These are phyloP conservation scores for Prunus salicina DNA, from an alignment of 306 rosid species.

Conservation along the genomic window DNA sequence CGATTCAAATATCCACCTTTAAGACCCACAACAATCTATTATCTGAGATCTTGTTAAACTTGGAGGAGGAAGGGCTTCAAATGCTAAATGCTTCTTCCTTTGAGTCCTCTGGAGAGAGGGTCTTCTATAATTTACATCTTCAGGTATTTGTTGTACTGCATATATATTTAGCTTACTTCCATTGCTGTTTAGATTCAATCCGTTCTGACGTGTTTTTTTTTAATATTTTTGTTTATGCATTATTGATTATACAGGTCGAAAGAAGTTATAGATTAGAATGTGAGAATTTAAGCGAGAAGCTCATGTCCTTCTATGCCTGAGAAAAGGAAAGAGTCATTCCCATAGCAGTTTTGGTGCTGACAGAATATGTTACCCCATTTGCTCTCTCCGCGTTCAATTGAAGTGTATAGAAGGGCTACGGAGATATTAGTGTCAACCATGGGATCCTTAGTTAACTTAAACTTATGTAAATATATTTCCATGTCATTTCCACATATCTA, in stretches of 20 bases:
- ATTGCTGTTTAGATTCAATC: too few relatives aligned
- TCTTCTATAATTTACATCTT: slow-evolving; percentile 55
- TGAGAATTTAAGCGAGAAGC: slow-evolving; percentile 11
- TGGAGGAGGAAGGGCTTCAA: slow-evolving; percentile 49
- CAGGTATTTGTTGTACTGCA: slow-evolving; percentile 24
- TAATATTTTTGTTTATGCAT: too few relatives aligned
- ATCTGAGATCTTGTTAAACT: slow-evolving; percentile 41
- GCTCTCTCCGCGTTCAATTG: too few relatives aligned
- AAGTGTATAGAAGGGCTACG: too few relatives aligned
- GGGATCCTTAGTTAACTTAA: too few relatives aligned
- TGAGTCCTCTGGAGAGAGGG: slow-evolving; percentile 48
- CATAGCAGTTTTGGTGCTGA: too few relatives aligned
- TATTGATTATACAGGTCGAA: slow-evolving; percentile 14
- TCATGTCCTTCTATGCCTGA: not conserved
- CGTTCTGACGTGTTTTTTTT: too few relatives aligned
- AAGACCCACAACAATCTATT: slow-evolving; percentile 25
- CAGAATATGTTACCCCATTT: too few relatives aligned
- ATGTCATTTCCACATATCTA: too few relatives aligned
- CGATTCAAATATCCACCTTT: slow-evolving; percentile 48
- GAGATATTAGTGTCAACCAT: too few relatives aligned
- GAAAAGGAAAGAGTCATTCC: not conserved
- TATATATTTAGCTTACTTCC: not conserved
- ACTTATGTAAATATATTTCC: too few relatives aligned
- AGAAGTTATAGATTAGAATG: slow-evolving; percentile 14
- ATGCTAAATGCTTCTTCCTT: slow-evolving; percentile 60